Evolutionary conservation across 2,329 filamentous ascomycete genomes (phyloP), one percentile per base, ranked within the genome.

Genomic region (Nemania diffusa): DNA sequence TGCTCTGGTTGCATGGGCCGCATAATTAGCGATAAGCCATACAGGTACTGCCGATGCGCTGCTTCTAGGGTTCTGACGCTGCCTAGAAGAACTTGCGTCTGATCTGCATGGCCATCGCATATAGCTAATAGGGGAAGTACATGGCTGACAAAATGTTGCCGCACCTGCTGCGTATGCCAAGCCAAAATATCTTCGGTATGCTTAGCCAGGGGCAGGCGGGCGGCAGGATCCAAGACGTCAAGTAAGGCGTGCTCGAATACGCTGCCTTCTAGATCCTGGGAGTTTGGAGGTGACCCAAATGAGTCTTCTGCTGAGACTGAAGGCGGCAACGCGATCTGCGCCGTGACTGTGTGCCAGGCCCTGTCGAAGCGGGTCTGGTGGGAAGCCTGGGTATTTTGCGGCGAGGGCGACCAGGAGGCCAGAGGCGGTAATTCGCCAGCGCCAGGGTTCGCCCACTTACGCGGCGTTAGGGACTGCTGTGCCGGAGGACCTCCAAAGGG

Each of bases 301-400:
- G 84, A 85, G 73, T 87, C 85, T 73, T 87, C 84, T 7, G 80
- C 82, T 1, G 86, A 80, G 50, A 86, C 84, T 9, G 85, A 86
- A n/a, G 82, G 77, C 8, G 87, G 86, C 24, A 91, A 80, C 53
- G 83, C 82, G 52, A 91, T 85, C 37, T 81, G 81, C 32, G 85
- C 82, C 17, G 88, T 90, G 67, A 90, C 87, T 29, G 82, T 79
- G 74, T 88, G 85, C 89, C 89, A 91, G 65, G 88, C 87, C 68
- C 85, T 81, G 74, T 90, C 87, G 82, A 85, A 89, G 69, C 82
- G 82, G 61, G 84, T 81, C 77, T 90, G 88, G 70, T 88, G 83
- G 67, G 80, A 78, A 57, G 79, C 75, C 64, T 79, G 72, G 52
- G 68, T 42, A 57, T 76, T 73, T 52, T 73, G 73, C 50, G 72